Conservation (phyloP, 2,329 filamentous ascomycete genomes). For the Alternaria ventricosa region DNA sequence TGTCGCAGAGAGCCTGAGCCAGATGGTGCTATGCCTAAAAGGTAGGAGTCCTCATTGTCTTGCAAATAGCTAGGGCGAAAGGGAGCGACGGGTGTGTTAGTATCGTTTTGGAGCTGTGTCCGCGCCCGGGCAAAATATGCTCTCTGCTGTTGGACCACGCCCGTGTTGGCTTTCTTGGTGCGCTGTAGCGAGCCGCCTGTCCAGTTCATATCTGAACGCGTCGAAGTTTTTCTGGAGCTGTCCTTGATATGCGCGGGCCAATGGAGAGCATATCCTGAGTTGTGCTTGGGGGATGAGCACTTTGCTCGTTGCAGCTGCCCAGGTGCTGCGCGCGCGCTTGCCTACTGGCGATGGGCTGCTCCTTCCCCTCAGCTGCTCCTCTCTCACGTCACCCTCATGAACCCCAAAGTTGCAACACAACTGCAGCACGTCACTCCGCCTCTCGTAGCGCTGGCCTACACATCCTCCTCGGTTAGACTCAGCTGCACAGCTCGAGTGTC, state of each 20-base stretch:
- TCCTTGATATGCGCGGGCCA: not conserved
- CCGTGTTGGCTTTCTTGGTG: constrained; percentile 46
- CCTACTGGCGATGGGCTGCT: not conserved
- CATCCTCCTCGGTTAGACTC: not conserved
- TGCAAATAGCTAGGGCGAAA: constrained; percentile 35
- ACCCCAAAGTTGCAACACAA: not conserved
- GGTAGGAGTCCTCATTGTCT: constrained; percentile 11
- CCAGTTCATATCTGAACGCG: constrained; percentile 54
- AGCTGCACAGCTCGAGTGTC: not conserved
- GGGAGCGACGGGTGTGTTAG: constrained; percentile 16
- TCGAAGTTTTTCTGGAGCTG: not conserved
- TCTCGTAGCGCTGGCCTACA: not conserved
- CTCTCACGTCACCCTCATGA: not conserved
- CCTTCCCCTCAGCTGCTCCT: not conserved
- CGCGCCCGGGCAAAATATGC: constrained; percentile 55
- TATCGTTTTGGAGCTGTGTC: constrained; percentile 34
- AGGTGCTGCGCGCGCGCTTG: constrained; percentile 9
- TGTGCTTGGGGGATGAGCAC: not conserved
- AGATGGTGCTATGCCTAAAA: constrained; percentile 10
- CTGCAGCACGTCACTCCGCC: not conserved
- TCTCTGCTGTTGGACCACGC: constrained; percentile 51
- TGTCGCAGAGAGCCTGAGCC: constrained; percentile 18
- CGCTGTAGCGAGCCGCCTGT: constrained; percentile 54
- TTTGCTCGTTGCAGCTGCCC: not conserved
- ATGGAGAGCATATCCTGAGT: not conserved